Conservation (phyloP, 2,329 filamentous ascomycete species). For the Scorias spongiosa region DNA sequence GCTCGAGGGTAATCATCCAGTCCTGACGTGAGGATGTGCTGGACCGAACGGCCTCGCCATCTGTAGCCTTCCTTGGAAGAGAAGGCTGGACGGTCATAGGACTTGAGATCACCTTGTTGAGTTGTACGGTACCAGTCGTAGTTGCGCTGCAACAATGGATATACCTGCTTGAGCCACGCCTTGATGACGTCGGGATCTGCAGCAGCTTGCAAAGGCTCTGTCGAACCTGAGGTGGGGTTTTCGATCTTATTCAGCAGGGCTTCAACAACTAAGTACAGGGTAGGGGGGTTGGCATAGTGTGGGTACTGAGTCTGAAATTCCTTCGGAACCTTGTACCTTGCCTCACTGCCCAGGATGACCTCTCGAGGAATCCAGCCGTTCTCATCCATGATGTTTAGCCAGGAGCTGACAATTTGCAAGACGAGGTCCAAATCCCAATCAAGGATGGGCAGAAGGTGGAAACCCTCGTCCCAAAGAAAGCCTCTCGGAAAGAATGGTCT, state of each 20-base stretch:
- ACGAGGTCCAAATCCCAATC: slow-evolving; percentile 91
- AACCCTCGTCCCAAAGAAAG: slow-evolving; percentile 97
- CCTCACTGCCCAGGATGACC: slow-evolving; percentile 83
- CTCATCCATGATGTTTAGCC: slow-evolving; percentile 91
- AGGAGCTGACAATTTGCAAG: slow-evolving; percentile 77
- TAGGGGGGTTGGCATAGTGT: slow-evolving; percentile 93
- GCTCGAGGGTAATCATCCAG: slow-evolving; percentile 92
- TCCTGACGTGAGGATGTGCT: slow-evolving; percentile 81
- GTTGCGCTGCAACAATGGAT: slow-evolving; percentile 75
- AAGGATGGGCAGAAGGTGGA: slow-evolving; percentile 77
- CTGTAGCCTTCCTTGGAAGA: slow-evolving; percentile 86
- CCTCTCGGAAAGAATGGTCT: slow-evolving; percentile 91
- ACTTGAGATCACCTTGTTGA: slow-evolving; percentile 76
- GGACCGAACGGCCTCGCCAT: slow-evolving; percentile 78
- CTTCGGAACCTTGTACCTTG: slow-evolving; percentile 79
- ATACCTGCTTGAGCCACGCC: slow-evolving; percentile 59
- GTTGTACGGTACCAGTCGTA: slow-evolving; percentile 93
- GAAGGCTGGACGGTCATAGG: slow-evolving; percentile 78
- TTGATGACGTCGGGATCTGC: slow-evolving; percentile 52
- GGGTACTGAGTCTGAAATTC: slow-evolving; percentile 96
- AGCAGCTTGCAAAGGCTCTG: slow-evolving; percentile 30
- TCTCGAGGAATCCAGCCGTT: slow-evolving; percentile 96
- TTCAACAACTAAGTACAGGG: slow-evolving; percentile 78
- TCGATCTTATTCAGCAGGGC: slow-evolving; percentile 62
- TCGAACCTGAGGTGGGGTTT: background rate